Evolutionary conservation across 116 monocot species (phyloP), one percentile per base, ranked within the genome.

Genomic region (Cymodocea nodosa): DNA sequence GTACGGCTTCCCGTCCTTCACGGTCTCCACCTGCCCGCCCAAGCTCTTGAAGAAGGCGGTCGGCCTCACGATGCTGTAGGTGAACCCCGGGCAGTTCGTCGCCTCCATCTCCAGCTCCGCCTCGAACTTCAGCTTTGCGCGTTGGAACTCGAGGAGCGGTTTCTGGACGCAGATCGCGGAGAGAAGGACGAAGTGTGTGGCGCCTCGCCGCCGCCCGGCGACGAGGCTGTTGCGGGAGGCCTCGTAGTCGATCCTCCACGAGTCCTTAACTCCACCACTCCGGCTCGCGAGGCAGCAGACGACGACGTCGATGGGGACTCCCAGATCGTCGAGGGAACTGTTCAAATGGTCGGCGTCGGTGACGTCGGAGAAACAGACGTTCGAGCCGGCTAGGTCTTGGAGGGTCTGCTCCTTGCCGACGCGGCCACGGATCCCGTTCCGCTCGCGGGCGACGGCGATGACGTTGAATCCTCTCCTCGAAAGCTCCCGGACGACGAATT

Each of bases 41-140:
- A 95, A 68, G 74, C 95, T 95, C 81, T 95, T 95, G 72, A 95
- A 95, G 77, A 95, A 95, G 15, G 95, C 95, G 17, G 95, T 95
- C 13, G 95, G 95, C 37, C 95, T 75, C 10, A 90, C 95, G 52
- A 95, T 87, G 78, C 90, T 95, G 85, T 90, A 95, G 44, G 79
- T 87, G 71, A 90, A 95, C 16, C 50, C 58, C 4, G 75, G 56
- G 62, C 67, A 75, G 12, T 39, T 58, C 30, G 48, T 39, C 5
- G 87, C 72, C 52, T 68, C 79, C 9, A 40, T 50, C 52, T 63
- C 67, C 39, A 95, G 69, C 58, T 95, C 91, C 15, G 73, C 77
- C 68, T 95, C 95, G 65, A 95, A 95, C 75, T 83, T 90, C 39
- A 95, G 83, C 81, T 95, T 95, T 13, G 95, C 95, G 34, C 80